Percentiles rank a stretch among this genome's conserved stretches.
Evolutionary conservation across 148 eudicot species (phyloP).

Genomic region (Diospyros kaki): DNA sequence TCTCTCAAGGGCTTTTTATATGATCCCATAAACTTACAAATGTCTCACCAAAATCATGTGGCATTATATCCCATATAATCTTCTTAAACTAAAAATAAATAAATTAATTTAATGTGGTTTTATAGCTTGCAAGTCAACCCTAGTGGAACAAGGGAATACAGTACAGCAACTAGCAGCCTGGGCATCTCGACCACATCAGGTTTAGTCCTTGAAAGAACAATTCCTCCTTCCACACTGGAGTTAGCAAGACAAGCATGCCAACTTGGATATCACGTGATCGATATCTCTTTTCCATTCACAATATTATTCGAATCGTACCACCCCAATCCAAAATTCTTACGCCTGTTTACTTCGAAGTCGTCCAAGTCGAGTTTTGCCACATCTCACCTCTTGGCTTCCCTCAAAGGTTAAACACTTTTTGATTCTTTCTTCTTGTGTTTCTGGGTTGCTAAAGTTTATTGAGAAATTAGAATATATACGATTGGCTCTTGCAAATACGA

Average conservation of each 20-base stretch:
- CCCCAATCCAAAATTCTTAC: background rate
- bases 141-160: background rate
- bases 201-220: conserved; percentile 5
- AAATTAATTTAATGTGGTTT: no score
- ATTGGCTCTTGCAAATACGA: no score
- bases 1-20: no score
- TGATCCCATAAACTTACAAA: no score
- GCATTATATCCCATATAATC: no score
- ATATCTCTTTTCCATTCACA: background rate
- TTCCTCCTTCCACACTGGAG: background rate
- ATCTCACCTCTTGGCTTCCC: background rate
- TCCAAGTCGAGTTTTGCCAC: background rate
- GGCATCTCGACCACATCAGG: conserved; percentile 4
- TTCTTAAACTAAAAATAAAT: no score
- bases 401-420: background rate
- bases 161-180: background rate
- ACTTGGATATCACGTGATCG: background rate
- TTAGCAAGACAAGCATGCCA: background rate
- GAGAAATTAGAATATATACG: no score
- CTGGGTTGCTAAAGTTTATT: no score
- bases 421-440: background rate
- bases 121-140: conserved; percentile 10
- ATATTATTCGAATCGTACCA: background rate
- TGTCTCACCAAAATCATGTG: no score
- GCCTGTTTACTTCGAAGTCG: background rate